Base-by-base conservation (phyloP, 2,329 filamentous ascomycete species). In the Aspergillus ustus region DNA sequence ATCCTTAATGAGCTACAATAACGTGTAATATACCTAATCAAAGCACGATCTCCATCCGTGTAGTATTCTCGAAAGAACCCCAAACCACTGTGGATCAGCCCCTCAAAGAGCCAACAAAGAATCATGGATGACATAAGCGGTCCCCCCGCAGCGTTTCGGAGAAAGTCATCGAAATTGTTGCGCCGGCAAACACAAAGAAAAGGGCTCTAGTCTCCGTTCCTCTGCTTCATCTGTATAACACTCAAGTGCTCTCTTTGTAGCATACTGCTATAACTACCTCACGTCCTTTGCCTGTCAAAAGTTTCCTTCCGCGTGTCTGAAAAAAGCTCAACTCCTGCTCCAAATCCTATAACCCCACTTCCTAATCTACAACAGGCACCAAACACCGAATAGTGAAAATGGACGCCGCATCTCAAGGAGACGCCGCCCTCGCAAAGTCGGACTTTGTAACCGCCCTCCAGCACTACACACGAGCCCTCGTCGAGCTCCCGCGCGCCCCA, bases 371-470 rank as follows among this genome's bases (percentile, higher is more conserved):
- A 45, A 17, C 22, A 50, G 25, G 9, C 19, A 50, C 22, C 20
- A 20, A 11, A n/a, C 3, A 31, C 44, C 11, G 4, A 19, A 52
- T 28, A 34, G 22, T 11, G 31, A 65, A 59, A 55, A 87, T 87
- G 81, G 81, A 85, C 65, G 75, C 82, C 49, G 84, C 84, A 59
- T 75, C 77, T 20, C 78, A 84, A 63, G 93, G 86, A 62, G 83
- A 84, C 60, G 80, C 82, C 63, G 86, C 92, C 59, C 83, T 92
- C 60, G 79, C 85, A 29, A 80, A 78, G 8, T 84, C 84, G 54
- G 84, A 93, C 63, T 94, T 87, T 76, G 79, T 83, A 5, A 81
- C 83, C 51, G 93, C 91, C 49, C 85, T 97, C 67, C 75, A 81
- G 40, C 84, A 88, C 69, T 89, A 90, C 65, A 90, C 89, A 7